Base-by-base conservation (phyloP, 1,284 basidiomycete genomes). In the Trichosporon asahii region DNA sequence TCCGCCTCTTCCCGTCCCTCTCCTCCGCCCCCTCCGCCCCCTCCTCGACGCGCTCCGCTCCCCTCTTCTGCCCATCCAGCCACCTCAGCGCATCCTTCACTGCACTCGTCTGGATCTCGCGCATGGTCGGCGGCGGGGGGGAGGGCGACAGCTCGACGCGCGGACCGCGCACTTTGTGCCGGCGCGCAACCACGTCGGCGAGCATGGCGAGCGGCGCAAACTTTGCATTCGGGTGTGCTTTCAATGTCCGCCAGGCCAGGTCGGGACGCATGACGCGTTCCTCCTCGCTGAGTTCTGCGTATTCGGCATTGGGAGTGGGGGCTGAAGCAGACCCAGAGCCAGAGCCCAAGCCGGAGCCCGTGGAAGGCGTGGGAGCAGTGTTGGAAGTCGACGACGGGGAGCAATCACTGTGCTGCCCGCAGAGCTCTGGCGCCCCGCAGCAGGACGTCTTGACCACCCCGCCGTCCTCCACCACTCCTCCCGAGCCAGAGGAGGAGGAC, bases 181-280 rank as follows among this genome's bases (percentile, higher is more conserved):
- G 87, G 64, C 91, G 89, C 1, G 92, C 90, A 25, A 95, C 93
- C 35, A 95, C 93, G 73, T 94, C 92, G 1, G 93, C 93, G 61
- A 95, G 87, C 46, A 94, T 85, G 0, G 89, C 85, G 63, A 95
- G 85, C 78, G 94, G 91, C 14, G 92, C 88, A 79, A 93, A 94
- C 57, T 89, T 88, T 66, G 91, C 89, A 74, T 94, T 94, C 1
- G 93, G 93, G 84, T 95, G 93, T 2, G 90, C 89, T 84, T 95
- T 95, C 74, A 95, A 85, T 73, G 90, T 89, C 67, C 87, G 89
- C 93, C 93, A 95, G 4, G 92, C 93, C 71, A 91, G 88, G 78
- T 91, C 90, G 60, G 90, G 91, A 21, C 92, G 88, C 66, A 95
- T 91, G 9, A 88, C 66, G 27, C 31, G 18, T 5, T 33, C 33